Conservation (phyloP, 768 basidiomycete genomes). For the Termitomyces sp. region DNA sequence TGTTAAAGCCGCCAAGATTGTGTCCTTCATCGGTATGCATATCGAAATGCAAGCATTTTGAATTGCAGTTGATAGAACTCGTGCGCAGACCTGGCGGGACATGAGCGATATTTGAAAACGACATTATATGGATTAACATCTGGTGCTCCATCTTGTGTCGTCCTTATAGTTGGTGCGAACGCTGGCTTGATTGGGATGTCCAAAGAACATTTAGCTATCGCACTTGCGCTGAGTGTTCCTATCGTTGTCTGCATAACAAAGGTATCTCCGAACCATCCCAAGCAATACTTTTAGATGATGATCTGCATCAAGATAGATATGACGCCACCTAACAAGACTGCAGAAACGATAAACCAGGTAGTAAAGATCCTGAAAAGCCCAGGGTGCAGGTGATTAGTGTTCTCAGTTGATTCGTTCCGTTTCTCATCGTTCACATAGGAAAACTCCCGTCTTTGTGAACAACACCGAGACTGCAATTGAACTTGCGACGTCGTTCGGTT, state of each 20-base stretch:
- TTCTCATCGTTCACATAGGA: slow-evolving; percentile 37
- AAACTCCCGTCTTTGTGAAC: slow-evolving; percentile 80
- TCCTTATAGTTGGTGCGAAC: slow-evolving; percentile 93
- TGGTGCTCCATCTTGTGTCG: slow-evolving; percentile 86
- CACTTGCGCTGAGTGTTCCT: slow-evolving; percentile 89
- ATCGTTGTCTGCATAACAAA: slow-evolving; percentile 94
- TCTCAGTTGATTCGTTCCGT: not conserved
- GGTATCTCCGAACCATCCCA: slow-evolving; percentile 31
- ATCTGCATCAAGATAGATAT: slow-evolving; percentile 71
- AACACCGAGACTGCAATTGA: slow-evolving; percentile 79
- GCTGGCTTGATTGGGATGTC: slow-evolving; percentile 90
- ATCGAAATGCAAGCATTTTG: slow-evolving; percentile 2
- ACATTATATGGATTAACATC: slow-evolving; percentile 95
- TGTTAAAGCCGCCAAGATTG: slow-evolving; percentile 81
- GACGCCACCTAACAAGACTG: slow-evolving; percentile 89
- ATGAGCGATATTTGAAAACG: slow-evolving; percentile 89
- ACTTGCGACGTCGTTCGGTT: slow-evolving; percentile 66
- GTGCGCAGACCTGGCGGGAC: slow-evolving; percentile 81
- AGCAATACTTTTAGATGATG: not conserved
- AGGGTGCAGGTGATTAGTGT: slow-evolving; percentile 68
- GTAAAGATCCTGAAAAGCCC: slow-evolving; percentile 89
- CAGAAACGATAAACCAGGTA: slow-evolving; percentile 90
- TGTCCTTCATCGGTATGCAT: slow-evolving; percentile 85
- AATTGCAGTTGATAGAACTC: not conserved
- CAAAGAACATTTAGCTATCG: slow-evolving; percentile 94